A percentile compares a stretch with the other conserved stretches of the same genome.
Conservation (phyloP, 83 land plant species). For the Picea mariana region DNA sequence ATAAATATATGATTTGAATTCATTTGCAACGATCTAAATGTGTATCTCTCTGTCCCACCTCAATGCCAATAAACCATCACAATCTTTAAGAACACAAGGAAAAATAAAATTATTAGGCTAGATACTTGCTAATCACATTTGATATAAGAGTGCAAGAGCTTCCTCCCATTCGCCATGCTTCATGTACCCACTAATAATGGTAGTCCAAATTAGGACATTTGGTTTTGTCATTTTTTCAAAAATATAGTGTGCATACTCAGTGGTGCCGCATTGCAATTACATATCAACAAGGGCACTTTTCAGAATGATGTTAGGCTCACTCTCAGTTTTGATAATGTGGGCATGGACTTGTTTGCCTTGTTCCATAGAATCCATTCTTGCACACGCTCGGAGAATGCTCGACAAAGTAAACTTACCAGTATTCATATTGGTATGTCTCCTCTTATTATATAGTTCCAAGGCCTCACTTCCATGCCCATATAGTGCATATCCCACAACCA, state of each 20-base stretch:
- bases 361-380: too few species aligned
- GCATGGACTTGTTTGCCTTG: too few species aligned
- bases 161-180: background rate
- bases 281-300: too few species aligned
- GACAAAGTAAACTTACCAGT: too few species aligned
- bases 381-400: too few species aligned
- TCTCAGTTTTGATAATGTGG: too few species aligned
- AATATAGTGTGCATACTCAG: background rate
- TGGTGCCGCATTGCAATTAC: too few species aligned
- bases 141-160: background rate
- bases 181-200: slow-evolving; percentile 5
- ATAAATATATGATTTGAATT: slow-evolving; percentile 37
- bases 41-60: slow-evolving; percentile 39
- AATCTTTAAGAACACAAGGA: slow-evolving; percentile 25
- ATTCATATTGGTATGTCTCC: too few species aligned
- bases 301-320: too few species aligned
- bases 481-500: too few species aligned
- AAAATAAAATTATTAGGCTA: slow-evolving; percentile 8
- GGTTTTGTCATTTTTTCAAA: background rate
- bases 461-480: too few species aligned
- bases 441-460: too few species aligned
- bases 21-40: slow-evolving; percentile 30
- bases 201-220: background rate
- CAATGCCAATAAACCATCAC: slow-evolving; percentile 13
- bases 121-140: slow-evolving; percentile 8